A percentile compares a stretch with the other conserved stretches of the same genome.
These are phyloP conservation scores for Daedaleopsis nitida DNA, from an alignment of 768 basidiomycete species.

Conservation along the genomic window DNA sequence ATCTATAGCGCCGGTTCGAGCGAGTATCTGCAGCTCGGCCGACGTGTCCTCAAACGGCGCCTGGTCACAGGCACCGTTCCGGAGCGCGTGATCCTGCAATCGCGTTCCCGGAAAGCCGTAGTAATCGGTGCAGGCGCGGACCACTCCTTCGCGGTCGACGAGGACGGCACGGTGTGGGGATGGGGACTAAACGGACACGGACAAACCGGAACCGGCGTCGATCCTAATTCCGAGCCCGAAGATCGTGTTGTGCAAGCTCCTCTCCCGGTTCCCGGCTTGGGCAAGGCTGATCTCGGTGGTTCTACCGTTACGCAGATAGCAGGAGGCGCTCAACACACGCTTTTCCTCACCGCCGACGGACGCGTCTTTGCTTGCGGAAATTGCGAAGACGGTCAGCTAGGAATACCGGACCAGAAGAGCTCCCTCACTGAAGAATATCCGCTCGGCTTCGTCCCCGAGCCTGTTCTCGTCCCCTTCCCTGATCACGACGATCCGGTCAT, in stretches of 20 bases:
- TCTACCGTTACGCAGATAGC: conserved; percentile 64
- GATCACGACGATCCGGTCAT: conserved; percentile 61
- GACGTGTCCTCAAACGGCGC: conserved; percentile 42
- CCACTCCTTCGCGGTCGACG: conserved; percentile 49
- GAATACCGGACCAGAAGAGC: conserved; percentile 66
- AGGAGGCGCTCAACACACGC: conserved; percentile 85
- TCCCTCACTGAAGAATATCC: conserved; percentile 51
- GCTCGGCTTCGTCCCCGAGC: conserved; percentile 60
- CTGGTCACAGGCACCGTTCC: conserved; percentile 43
- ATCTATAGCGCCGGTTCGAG: conserved; percentile 49
- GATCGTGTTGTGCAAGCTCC: conserved; percentile 52
- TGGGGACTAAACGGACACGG: conserved; percentile 50
- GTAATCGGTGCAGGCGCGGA: conserved; percentile 43
- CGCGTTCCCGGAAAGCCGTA: conserved; percentile 35
- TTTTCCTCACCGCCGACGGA: conserved; percentile 83
- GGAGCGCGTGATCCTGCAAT: conserved; percentile 40
- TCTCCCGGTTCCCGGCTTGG: conserved; percentile 56
- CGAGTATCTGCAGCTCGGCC: conserved; percentile 47
- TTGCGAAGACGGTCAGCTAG: conserved; percentile 78
- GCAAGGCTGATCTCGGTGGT: conserved; percentile 56
- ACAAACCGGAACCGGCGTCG: conserved; percentile 39
- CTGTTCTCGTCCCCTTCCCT: conserved; percentile 64
- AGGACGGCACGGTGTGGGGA: conserved; percentile 44
- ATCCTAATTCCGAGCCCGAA: not conserved
- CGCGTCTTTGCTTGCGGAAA: conserved; percentile 85